A percentile compares a stretch with the other conserved stretches of the same genome.
Conservation (phyloP, 1,139 yeast species). For the Magnusiomyces starmeri region DNA sequence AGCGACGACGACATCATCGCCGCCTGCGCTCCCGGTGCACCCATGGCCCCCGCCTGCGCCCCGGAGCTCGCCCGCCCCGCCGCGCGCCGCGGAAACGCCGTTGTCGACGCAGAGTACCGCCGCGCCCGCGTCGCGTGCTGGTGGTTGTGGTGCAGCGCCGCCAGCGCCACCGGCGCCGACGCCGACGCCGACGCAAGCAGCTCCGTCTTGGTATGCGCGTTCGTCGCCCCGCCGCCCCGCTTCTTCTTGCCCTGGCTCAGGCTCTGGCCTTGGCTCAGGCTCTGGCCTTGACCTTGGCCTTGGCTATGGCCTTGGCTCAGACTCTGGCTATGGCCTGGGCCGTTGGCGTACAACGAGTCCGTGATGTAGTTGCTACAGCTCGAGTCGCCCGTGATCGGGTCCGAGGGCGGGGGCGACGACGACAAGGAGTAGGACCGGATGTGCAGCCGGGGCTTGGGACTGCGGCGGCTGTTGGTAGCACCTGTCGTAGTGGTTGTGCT, state of each 20-base stretch:
- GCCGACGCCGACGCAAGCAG: too few relatives aligned
- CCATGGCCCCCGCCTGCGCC: too few relatives aligned
- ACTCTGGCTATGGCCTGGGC: slow-evolving; percentile 21
- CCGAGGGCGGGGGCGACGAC: too few relatives aligned
- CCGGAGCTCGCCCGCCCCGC: too few relatives aligned
- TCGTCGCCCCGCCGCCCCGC: neutral
- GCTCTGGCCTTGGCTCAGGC: slow-evolving; percentile 21
- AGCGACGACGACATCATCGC: neutral
- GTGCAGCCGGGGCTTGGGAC: too few relatives aligned
- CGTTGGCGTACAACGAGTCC: slow-evolving; percentile 18
- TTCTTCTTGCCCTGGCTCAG: slow-evolving; percentile 16
- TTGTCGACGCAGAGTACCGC: slow-evolving; percentile 1
- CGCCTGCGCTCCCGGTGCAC: too few relatives aligned
- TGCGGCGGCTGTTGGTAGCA: too few relatives aligned
- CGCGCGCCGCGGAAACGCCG: neutral
- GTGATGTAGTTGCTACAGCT: slow-evolving; percentile 19
- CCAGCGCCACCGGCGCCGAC: neutral
- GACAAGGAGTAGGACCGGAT: too few relatives aligned
- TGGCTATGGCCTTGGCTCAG: slow-evolving; percentile 22
- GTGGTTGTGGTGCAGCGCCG: slow-evolving; percentile 2
- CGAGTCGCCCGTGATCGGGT: slow-evolving; percentile 15
- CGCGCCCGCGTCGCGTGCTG: neutral
- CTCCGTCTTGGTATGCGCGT: neutral
- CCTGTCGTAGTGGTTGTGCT: too few relatives aligned
- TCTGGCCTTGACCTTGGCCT: slow-evolving; percentile 21